These are phyloP conservation scores for Verticillium longisporum DNA, from an alignment of 2,329 filamentous ascomycete genomes.

Conservation along the genomic window DNA sequence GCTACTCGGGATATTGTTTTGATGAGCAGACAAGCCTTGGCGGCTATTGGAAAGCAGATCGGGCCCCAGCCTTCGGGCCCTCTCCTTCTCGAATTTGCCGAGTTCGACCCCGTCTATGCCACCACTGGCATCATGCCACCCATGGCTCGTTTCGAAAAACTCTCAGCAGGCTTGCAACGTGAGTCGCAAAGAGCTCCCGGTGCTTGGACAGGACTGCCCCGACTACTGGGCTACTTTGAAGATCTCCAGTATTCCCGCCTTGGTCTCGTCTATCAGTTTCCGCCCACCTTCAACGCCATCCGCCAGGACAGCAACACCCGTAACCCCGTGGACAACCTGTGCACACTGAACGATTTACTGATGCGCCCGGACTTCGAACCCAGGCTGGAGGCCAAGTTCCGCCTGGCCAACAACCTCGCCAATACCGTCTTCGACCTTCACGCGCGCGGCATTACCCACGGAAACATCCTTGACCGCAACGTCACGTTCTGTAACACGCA, in stretches of 20 bases:
- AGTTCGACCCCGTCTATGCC: slow-evolving; percentile 56
- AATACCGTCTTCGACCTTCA: slow-evolving; percentile 71
- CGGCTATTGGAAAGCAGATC: slow-evolving; percentile 36
- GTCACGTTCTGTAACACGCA: slow-evolving; percentile 56
- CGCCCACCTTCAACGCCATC: slow-evolving; percentile 54
- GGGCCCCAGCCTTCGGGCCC: slow-evolving; percentile 41
- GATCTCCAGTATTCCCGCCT: slow-evolving; percentile 64
- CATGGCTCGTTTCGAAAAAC: slow-evolving; percentile 57
- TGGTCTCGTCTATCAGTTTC: slow-evolving; percentile 70
- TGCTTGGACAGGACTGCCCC: slow-evolving; percentile 56
- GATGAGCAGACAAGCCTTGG: slow-evolving; percentile 44
- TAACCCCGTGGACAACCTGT: slow-evolving; percentile 42
- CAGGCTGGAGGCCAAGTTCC: slow-evolving; percentile 68
- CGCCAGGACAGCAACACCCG: slow-evolving; percentile 44
- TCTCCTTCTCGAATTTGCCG: slow-evolving; percentile 65
- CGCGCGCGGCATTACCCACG: slow-evolving; percentile 60
- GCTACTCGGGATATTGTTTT: slow-evolving; percentile 33
- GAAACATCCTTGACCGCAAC: slow-evolving; percentile 60
- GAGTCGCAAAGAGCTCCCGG: slow-evolving; percentile 43
- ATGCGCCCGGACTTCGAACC: slow-evolving; percentile 49
- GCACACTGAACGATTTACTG: slow-evolving; percentile 48
- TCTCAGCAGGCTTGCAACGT: slow-evolving; percentile 51
- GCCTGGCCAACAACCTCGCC: slow-evolving; percentile 64
- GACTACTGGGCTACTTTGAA: slow-evolving; percentile 65
- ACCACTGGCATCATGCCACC: slow-evolving; percentile 57